Base-by-base conservation (phyloP, 257 asterid genomes). In the Salvia miltiorrhiza region DNA sequence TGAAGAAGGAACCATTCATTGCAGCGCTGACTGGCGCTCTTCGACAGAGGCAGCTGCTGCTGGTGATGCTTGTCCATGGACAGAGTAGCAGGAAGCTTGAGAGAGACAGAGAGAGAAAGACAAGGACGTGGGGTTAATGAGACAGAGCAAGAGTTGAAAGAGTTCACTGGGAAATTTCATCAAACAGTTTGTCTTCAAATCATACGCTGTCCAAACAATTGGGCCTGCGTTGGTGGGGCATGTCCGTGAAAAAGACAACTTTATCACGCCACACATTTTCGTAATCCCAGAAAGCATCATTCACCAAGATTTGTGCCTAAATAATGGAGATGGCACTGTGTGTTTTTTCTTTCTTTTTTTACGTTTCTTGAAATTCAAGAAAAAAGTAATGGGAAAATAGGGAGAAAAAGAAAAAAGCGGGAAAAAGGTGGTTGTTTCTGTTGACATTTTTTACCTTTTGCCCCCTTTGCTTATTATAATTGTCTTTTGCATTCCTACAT, bases 171-270 rank as follows among this genome's bases (percentile, higher is more conserved):
- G 77, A 81, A 80, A 76, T 82, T 87, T 83, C 65, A 73, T 78
- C 89, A 76, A 79, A 85, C 88, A 80, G 72, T 74, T 82, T 50
- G 77, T 71, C 76, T 76, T 48, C 90, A 87, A 70, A 74, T 76
- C 82, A 84, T 75, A 77, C 71, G 77, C 73, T 78, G 79, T 69
- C 83, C 86, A 65, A 75, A 74, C 49, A 19, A 71, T 45, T 52
- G 90, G 84, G 78, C 77, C 81, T 82, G 77, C 44, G 60, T 20
- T 39, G 68, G 96, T 91, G 96, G 93, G 97, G 63, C 96, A 83
- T 59, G 28, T 55, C 65, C 35, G 11, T 4, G 6, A 44, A 52
- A 76, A 63, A 64, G 61, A 61, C 55, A 69, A 54, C 56, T 63
- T 73, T 68, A 55, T 70, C 60, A 72, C 72, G 41, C 43, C 50